Conservation (phyloP, 2,329 filamentous ascomycete genomes). For the Raffaelea albimanens region DNA sequence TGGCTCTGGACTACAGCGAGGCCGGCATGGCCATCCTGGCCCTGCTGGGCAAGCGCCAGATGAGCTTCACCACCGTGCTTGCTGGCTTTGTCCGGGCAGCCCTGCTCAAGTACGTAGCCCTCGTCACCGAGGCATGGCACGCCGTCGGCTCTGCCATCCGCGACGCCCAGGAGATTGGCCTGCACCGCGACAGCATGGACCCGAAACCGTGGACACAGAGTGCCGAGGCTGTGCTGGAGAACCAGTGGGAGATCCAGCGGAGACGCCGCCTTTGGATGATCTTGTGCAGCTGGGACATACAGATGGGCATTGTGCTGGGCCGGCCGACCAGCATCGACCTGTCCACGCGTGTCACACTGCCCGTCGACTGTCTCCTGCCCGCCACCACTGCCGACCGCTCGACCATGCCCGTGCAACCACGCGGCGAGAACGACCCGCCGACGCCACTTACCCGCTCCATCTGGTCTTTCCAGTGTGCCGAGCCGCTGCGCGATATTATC, state of each 20-base stretch:
- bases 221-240: slow-evolving; percentile 40
- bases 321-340: slow-evolving; percentile 47
- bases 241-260: slow-evolving; percentile 48
- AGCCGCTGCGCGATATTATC: slow-evolving; percentile 42
- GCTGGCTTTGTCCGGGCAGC: slow-evolving; percentile 46
- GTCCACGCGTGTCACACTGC: slow-evolving; percentile 35
- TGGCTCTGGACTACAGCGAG: slow-evolving; percentile 53
- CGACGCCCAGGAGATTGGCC: slow-evolving; percentile 53
- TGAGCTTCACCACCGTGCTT: slow-evolving; percentile 46
- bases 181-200: slow-evolving; percentile 45
- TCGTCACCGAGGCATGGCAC: slow-evolving; percentile 51
- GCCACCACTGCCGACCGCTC: slow-evolving; percentile 26
- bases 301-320: slow-evolving; percentile 43
- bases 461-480: slow-evolving; percentile 37
- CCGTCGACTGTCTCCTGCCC: slow-evolving; percentile 43
- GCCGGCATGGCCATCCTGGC: slow-evolving; percentile 42
- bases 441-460: slow-evolving; percentile 45
- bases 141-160: slow-evolving; percentile 46
- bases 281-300: slow-evolving; percentile 44
- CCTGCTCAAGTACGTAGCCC: slow-evolving; percentile 49
- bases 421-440: slow-evolving; percentile 42
- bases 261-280: slow-evolving; percentile 47
- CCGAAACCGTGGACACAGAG: slow-evolving; percentile 36
- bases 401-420: slow-evolving; percentile 36
- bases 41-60: slow-evolving; percentile 46